Percentiles rank a stretch among this genome's conserved stretches.
Conservation (phyloP, 1,284 basidiomycete species). For the Neotropicomus parvogracilis region DNA sequence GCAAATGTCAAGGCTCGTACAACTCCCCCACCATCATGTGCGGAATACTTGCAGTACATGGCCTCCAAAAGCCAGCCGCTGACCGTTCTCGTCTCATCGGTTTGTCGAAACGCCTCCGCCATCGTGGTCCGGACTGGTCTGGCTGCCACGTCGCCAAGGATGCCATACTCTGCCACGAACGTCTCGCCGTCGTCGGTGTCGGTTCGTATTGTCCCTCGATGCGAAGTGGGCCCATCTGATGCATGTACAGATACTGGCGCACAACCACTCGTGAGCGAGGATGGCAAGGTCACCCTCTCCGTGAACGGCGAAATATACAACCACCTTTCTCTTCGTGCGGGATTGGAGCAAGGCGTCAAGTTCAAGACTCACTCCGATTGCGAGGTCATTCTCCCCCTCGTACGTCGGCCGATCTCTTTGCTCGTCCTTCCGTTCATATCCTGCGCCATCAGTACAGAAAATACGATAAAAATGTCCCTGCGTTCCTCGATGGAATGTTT, state of each 20-base stretch:
- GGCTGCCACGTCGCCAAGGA: conserved; percentile 86
- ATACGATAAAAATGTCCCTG: conserved; percentile 73
- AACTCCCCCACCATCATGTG: conserved; percentile 56
- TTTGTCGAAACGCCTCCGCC: conserved; percentile 84
- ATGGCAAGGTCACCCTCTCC: conserved; percentile 82
- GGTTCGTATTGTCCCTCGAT: conserved; percentile 53
- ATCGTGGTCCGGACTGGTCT: conserved; percentile 96
- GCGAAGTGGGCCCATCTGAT: conserved; percentile 10
- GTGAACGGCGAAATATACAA: conserved; percentile 99
- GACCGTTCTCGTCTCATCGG: conserved; percentile 77
- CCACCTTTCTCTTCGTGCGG: conserved; percentile 80
- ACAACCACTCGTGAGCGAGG: conserved; percentile 88
- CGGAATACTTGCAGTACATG: conserved; percentile 84
- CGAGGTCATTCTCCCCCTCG: conserved; percentile 93
- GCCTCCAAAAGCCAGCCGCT: conserved; percentile 64
- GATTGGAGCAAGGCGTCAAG: conserved; percentile 60
- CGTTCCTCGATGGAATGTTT: conserved; percentile 96
- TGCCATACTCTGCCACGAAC: conserved; percentile 82
- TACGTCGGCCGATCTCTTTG: conserved; percentile 37
- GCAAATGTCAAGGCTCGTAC: too few species aligned
- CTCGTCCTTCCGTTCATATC: conserved; percentile 4
- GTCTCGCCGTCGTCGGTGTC: conserved; percentile 96
- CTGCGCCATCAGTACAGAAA: conserved; percentile 68
- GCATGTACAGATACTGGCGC: conserved; percentile 84
- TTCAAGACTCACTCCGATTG: conserved; percentile 99